Conservation (phyloP, 441 rosid species). For the Gossypium schwendimanii region DNA sequence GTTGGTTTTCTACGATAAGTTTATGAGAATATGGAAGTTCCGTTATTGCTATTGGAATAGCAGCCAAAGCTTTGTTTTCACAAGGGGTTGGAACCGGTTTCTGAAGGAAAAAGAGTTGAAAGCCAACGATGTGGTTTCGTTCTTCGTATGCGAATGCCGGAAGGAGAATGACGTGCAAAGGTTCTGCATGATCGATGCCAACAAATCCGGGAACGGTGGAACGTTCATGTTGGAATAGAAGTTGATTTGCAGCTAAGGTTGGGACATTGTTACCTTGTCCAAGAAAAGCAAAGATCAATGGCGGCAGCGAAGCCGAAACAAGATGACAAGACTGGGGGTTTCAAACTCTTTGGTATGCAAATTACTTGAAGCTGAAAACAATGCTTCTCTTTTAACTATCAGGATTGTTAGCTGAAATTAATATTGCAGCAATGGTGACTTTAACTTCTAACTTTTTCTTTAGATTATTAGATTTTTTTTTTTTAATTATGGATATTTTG, state of each 20-base stretch:
- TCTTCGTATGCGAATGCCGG: slow-evolving; percentile 28
- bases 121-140: slow-evolving; percentile 32
- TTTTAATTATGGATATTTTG: background rate
- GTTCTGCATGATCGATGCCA: slow-evolving; percentile 38
- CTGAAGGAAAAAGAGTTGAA: slow-evolving; percentile 41
- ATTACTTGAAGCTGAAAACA: slow-evolving; percentile 22
- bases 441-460: background rate
- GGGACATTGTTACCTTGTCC: background rate
- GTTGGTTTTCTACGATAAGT: slow-evolving; percentile 37
- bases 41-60: slow-evolving; percentile 63
- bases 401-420: background rate
- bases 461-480: background rate
- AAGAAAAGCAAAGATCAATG: background rate
- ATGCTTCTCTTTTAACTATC: background rate
- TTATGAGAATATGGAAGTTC: slow-evolving; percentile 49
- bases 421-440: background rate
- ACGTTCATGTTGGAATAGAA: background rate
- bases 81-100: slow-evolving; percentile 57
- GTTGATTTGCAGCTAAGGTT: slow-evolving; percentile 17
- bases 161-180: slow-evolving; percentile 10
- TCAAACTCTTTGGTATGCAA: slow-evolving; percentile 40
- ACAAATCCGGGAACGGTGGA: background rate
- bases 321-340: slow-evolving; percentile 11
- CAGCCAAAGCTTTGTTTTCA: slow-evolving; percentile 57
- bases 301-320: background rate